phyloP scores from a whole-genome alignment of 2,329 filamentous ascomycete genomes.

The Elsinoe fawcettii region DNA sequence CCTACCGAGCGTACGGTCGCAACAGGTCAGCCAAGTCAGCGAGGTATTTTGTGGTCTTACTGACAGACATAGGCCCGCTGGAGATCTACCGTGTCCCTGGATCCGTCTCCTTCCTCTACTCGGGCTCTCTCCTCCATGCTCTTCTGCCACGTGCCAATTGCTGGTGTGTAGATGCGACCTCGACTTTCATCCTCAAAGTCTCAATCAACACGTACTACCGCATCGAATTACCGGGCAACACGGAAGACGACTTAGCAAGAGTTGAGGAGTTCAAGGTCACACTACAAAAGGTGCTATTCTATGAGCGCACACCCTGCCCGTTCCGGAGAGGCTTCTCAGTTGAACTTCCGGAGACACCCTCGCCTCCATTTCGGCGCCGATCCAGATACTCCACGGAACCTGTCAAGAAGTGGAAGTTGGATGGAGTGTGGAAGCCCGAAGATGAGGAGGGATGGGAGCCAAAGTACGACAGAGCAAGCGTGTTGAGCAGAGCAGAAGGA shows the following conservation, averaged over 20 bases:
- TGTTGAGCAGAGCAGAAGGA: conserved; percentile 5
- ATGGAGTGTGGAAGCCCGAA: conserved; percentile 42
- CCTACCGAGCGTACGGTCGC: conserved; percentile 75
- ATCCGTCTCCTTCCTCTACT: conserved; percentile 81
- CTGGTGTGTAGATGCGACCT: conserved; percentile 82
- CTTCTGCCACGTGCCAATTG: conserved; percentile 86
- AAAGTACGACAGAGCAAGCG: conserved; percentile 21
- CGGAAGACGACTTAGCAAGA: conserved; percentile 54
- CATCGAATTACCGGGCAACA: conserved; percentile 69
- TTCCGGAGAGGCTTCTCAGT: conserved; percentile 72
- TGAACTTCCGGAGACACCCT: conserved; percentile 61
- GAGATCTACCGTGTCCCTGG: conserved; percentile 80
- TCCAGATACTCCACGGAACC: conserved; percentile 59
- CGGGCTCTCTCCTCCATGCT: conserved; percentile 72
- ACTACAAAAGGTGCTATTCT: conserved; percentile 65
- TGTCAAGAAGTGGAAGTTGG: conserved; percentile 44
- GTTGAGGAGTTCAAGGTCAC: conserved; percentile 62
- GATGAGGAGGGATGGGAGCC: conserved; percentile 22
- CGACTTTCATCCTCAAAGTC: conserved; percentile 81
- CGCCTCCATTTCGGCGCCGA: conserved; percentile 54
- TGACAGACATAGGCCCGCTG: conserved; percentile 51
- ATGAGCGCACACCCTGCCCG: conserved; percentile 81
- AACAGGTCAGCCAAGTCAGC: conserved; percentile 48
- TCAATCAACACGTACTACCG: conserved; percentile 79
- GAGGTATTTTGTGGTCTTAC: neutral